Base-by-base conservation (phyloP, 2,329 filamentous ascomycete genomes). In the Aspergillus sp. region DNA sequence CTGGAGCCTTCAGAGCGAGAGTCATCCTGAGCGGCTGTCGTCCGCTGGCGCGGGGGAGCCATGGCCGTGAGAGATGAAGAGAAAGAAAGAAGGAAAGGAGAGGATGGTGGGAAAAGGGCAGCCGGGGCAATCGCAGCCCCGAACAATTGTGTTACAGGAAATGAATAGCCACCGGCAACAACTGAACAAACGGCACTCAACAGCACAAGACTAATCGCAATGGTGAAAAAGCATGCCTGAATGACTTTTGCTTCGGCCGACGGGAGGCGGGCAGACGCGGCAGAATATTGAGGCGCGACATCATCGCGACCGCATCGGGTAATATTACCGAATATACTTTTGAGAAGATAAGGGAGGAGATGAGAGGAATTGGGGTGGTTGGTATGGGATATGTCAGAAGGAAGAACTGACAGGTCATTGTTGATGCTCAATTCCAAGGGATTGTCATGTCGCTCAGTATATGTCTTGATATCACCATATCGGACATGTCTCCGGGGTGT, bases 1-100 rank as follows among this genome's bases (percentile, higher is more conserved):
- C 77, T 81, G 38, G 79, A 80, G n/a, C 78, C 75, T 72, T 82
- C 80, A 17, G 79, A 81, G 61, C 79, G 72, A 25, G 79, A 79
- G 67, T 82, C 80, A 59, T 82, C 80, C 51, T 76, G 68, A 57
- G 70, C 65, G 21, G 73, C 70, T 28, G 73, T 63, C 51, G 73
- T 71, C 55, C 79, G 78, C 66, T 78, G 76, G 61, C 79, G 78
- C 67, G 79, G 77, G 65, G 80, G 79, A 61, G 79, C 75, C 79
- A 81, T 81, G 63, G 58, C 65, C 60, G 58, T 25, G 52, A 21
- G 28, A 57, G 58, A 36, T 36, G 32, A 12, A 23, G 13, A 23
- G 4, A 45, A 55, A 58, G 59, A 36, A 45, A 52, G 55, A 56
- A 43, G 59, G 48, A 63, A 50, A 55, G 30, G 47, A 21, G 49